phyloP scores from a whole-genome alignment of 1,139 yeast genomes.

The Pichia sp. region DNA sequence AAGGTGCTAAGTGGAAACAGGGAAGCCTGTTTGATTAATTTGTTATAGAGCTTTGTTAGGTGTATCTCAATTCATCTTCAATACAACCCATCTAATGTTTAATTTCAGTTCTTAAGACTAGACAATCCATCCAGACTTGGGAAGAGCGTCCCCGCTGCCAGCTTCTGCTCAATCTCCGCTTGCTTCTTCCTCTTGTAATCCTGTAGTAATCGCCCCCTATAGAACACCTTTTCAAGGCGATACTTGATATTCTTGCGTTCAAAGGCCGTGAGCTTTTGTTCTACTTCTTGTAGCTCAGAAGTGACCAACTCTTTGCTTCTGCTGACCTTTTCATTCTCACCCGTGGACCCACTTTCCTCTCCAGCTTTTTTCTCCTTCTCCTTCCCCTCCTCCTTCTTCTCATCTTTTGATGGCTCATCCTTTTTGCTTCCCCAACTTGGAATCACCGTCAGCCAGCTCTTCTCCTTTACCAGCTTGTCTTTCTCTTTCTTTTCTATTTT shows the following conservation, averaged over 20 bases:
- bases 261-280: slow-evolving; percentile 7
- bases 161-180: slow-evolving; percentile 18
- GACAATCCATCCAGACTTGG: slow-evolving; percentile 20
- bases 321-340: slow-evolving; percentile 3
- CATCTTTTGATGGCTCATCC: slow-evolving; percentile 3
- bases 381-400: not conserved
- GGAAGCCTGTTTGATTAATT: slow-evolving; percentile 8
- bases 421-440: slow-evolving; percentile 6
- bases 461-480: slow-evolving; percentile 10
- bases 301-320: not conserved
- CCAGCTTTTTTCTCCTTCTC: slow-evolving; percentile 7
- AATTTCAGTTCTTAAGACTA: slow-evolving; percentile 1
- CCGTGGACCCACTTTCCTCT: not conserved
- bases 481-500: slow-evolving; percentile 18
- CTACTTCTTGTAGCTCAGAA: not conserved
- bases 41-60: not conserved
- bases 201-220: slow-evolving; percentile 25
- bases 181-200: slow-evolving; percentile 23
- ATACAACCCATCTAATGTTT: not conserved
- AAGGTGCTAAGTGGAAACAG: slow-evolving; percentile 30
- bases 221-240: slow-evolving; percentile 27
- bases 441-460: not conserved
- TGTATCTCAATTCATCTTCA: not conserved
- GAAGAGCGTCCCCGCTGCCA: slow-evolving; percentile 26
- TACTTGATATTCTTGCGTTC: slow-evolving; percentile 23